These are phyloP conservation scores for Lasiosphaeria ovina DNA, from an alignment of 495 filamentous ascomycete genomes.

Conservation along the genomic window DNA sequence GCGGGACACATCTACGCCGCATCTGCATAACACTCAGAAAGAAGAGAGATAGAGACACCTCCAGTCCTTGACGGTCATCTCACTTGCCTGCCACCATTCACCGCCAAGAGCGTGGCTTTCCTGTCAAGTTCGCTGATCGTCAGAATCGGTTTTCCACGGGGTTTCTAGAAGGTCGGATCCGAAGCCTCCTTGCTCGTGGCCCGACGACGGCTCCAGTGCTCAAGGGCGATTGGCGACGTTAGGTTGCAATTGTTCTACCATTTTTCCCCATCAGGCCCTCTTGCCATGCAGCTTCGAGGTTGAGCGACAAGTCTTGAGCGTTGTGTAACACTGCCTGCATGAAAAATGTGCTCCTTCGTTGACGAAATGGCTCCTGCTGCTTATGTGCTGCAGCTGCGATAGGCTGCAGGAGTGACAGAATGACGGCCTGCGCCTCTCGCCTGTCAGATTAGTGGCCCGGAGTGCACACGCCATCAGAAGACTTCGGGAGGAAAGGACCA, in stretches of 20 bases:
- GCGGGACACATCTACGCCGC: not conserved
- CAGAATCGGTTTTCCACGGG: not conserved
- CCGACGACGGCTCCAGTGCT: not conserved
- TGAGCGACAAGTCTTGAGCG: not conserved
- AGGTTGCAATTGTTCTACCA: not conserved
- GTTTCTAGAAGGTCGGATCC: constrained; percentile 5
- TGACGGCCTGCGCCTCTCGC: constrained; percentile 19
- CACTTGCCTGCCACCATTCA: not conserved
- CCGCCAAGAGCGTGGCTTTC: not conserved
- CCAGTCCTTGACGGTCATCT: not conserved
- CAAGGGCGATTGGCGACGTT: constrained; percentile 4
- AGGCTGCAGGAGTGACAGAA: constrained; percentile 12
- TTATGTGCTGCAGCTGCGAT: constrained; percentile 10
- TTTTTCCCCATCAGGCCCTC: not conserved
- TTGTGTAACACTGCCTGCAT: constrained; percentile 11
- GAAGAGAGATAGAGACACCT: not conserved
- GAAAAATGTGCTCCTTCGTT: not conserved
- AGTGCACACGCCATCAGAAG: not conserved
- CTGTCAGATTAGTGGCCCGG: constrained; percentile 19
- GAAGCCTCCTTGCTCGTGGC: not conserved
- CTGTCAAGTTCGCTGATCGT: not conserved
- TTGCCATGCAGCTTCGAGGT: not conserved
- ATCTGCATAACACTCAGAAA: not conserved
- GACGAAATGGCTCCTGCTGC: constrained; percentile 1
- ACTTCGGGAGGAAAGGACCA: not conserved